Evolutionary conservation across 768 basidiomycete species (phyloP).

Genomic region (Megacollybia marginata): DNA sequence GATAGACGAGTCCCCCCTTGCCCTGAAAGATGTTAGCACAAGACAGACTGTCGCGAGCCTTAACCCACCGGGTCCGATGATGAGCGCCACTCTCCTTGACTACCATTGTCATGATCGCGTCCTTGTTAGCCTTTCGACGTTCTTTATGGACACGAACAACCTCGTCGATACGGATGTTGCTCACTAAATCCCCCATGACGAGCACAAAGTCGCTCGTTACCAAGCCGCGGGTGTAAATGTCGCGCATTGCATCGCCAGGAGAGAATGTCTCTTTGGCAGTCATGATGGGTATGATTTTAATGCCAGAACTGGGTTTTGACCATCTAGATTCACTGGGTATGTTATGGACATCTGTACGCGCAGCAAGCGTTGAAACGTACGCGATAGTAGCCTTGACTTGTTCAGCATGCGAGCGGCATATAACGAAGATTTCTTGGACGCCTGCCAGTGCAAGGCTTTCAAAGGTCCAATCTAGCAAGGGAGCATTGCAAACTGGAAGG

Average conservation of each 20-base stretch:
- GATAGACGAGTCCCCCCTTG: slow-evolving; percentile 65
- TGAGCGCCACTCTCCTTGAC: slow-evolving; percentile 69
- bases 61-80: slow-evolving; percentile 66
- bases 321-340: slow-evolving; percentile 68
- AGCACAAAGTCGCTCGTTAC: slow-evolving; percentile 89
- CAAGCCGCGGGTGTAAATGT: slow-evolving; percentile 87
- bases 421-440: slow-evolving; percentile 93
- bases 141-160: slow-evolving; percentile 87
- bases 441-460: slow-evolving; percentile 92
- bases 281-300: slow-evolving; percentile 81
- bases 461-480: slow-evolving; percentile 93
- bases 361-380: slow-evolving; percentile 39
- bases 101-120: slow-evolving; percentile 95
- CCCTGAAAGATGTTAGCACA: slow-evolving; percentile 30
- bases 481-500: slow-evolving; percentile 89
- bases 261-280: slow-evolving; percentile 84
- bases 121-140: slow-evolving; percentile 77
- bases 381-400: slow-evolving; percentile 79
- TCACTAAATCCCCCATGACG: slow-evolving; percentile 87
- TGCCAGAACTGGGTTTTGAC: slow-evolving; percentile 70
- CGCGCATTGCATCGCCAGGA: slow-evolving; percentile 87
- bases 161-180: slow-evolving; percentile 86
- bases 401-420: slow-evolving; percentile 86
- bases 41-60: slow-evolving; percentile 1
- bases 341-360: slow-evolving; percentile 7